A percentile compares a stretch with the other conserved stretches of the same genome.
Conservation (phyloP, 2,329 filamentous ascomycete species). For the Claviceps cyperi region DNA sequence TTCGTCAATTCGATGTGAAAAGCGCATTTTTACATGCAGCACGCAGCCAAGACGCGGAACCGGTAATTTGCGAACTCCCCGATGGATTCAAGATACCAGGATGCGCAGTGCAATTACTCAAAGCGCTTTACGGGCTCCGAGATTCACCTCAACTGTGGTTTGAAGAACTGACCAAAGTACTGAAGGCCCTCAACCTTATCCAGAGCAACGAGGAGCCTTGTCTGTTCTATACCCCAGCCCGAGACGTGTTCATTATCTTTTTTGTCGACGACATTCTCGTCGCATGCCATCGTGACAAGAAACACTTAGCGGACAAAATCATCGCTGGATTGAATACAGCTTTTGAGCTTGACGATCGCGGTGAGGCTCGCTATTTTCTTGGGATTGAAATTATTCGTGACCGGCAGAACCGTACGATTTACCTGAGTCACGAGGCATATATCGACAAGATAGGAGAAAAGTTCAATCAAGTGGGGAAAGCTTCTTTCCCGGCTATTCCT, state of each 20-base stretch:
- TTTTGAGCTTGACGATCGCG: neutral
- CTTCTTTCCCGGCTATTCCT: too few relatives aligned
- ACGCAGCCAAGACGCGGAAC: too few relatives aligned
- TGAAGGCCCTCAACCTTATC: too few relatives aligned
- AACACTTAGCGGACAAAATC: neutral
- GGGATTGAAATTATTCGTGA: neutral
- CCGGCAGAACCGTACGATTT: too few relatives aligned
- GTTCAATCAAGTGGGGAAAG: too few relatives aligned
- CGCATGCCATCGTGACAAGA: neutral
- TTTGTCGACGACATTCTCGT: neutral
- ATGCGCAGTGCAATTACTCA: too few relatives aligned
- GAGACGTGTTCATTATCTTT: neutral
- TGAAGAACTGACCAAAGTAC: too few relatives aligned
- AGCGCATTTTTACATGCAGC: neutral
- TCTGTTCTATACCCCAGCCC: neutral
- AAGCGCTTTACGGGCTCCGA: too few relatives aligned
- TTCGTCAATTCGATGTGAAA: neutral
- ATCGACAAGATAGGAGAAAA: too few relatives aligned
- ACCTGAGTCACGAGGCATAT: too few relatives aligned
- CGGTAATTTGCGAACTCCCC: too few relatives aligned
- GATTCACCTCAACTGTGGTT: neutral
- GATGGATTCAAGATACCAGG: too few relatives aligned
- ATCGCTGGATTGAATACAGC: neutral
- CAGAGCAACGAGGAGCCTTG: neutral
- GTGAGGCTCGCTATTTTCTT: neutral